Evolutionary conservation across 306 rosid genomes (phyloP).

Genomic region (Castanea mollissima): DNA sequence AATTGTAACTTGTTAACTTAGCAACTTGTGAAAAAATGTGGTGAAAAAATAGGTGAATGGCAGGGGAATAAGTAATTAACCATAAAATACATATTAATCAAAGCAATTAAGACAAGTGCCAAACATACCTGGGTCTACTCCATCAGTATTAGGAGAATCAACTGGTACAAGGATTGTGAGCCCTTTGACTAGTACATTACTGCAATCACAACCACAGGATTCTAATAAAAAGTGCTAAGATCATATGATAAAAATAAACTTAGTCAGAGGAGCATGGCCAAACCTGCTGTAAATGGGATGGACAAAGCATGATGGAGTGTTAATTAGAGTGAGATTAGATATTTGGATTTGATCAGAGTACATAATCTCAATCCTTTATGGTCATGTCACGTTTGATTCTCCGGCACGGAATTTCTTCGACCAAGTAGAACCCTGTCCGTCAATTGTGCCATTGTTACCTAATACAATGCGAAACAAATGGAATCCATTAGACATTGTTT

Average conservation of each 20-base stretch:
- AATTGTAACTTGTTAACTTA: no score
- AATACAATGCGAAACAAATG: background rate
- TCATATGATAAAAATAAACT: background rate
- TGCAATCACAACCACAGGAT: slow-evolving; percentile 20
- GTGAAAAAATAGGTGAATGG: no score
- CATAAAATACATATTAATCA: background rate
- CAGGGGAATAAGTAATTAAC: no score
- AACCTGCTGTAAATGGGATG: slow-evolving; percentile 78
- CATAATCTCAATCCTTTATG: slow-evolving; percentile 66
- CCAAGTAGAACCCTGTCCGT: slow-evolving; percentile 81
- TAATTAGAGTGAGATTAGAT: slow-evolving; percentile 55
- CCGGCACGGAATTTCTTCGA: slow-evolving; percentile 47
- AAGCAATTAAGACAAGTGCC: background rate
- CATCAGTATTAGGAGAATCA: slow-evolving; percentile 1
- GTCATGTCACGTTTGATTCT: slow-evolving; percentile 42
- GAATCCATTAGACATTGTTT: background rate
- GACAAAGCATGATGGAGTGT: slow-evolving; percentile 79
- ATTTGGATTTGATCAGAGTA: slow-evolving; percentile 57
- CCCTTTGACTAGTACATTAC: slow-evolving; percentile 24
- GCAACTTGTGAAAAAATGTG: no score
- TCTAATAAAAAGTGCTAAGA: background rate
- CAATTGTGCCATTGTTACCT: slow-evolving; percentile 89
- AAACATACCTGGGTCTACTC: slow-evolving; percentile 2
- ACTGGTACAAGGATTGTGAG: background rate
- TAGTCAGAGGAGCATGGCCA: background rate